Base-by-base conservation (phyloP, 2,329 filamentous ascomycete genomes). In the Talaromyces amestolkiae region DNA sequence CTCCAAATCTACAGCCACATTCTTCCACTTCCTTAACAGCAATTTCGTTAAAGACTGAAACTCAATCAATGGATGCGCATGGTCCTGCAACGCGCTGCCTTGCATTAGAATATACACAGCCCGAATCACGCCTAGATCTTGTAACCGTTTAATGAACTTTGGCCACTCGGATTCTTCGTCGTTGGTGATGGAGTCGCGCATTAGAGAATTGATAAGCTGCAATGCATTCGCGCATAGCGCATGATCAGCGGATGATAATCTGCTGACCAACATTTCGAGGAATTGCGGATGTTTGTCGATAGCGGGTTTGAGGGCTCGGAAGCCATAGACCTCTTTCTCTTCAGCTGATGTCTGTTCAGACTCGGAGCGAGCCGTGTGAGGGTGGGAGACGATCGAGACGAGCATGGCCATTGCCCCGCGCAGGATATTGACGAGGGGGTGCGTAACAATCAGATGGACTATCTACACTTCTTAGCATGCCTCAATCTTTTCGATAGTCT, bases 371-470 rank as follows among this genome's bases (percentile, higher is more conserved):
- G 85, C 86, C 63, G 79, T 77, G 74, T 92, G 88, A 33, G 93
- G 92, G 78, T 96, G 91, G 68, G 92, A 90, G 61, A 99, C 94
- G 65, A 98, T 89, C 13, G 93, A 92, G 56, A 97, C 94, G 64
- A 99, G 86, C 68, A 99, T 96, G 56, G 93, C 94, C 91, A 99
- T 97, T 73, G 94, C 94, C 72, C 95, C 95, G 69, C 95, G 88
- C 67, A 99, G 87, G 74, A 98, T 97, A 77, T 99, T 99, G 79
- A 99, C 95, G 67, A 99, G 86, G 27, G 94, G 95, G 76, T 98
- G 95, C 37, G 89, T 94, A 72, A 98, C 94, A 68, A 98, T 92
- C 61, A 99, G 85, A 77, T 97, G 91, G 71, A 98, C 93, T 67
- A 97, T 88, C 82, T 89, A 72, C 37, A 56, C 7, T 22, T 60